Base-by-base conservation (phyloP, 176 grass and related monocot genomes). In the Oryza longistaminata region DNA sequence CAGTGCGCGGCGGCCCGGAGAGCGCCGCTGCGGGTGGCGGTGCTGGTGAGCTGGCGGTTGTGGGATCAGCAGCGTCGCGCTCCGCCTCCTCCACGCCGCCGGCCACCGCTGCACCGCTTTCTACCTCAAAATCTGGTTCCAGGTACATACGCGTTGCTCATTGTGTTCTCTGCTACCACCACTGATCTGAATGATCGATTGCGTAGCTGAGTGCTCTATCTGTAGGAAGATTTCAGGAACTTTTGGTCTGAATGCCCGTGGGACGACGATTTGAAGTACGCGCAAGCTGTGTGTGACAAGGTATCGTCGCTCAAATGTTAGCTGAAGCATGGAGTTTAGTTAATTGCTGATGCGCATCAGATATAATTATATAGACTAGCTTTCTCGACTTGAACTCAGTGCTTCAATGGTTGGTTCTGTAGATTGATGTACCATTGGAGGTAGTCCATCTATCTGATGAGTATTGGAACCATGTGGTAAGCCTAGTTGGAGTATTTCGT, bases 111-210 rank as follows among this genome's bases (percentile, higher is more conserved):
- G 93, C 62, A 99, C 93, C 11, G 93, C 96, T 6, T 99, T 96
- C 91, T 99, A 99, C 82, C 96, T 99, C 22, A 96, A 99, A 71
- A 99, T 99, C 68, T 99, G 91, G 96, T 99, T 99, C 79, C 96
- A 99, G 86, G 96, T 96, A 15, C 43, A 50, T 60, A 6, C 37
- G 14, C 39, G 1, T 49, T 16, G 8, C 37, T 45, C 3, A 5
- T 76, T 14, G 9, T 42, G 11, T 55, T 0, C 29, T 83, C 26
- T 44, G 44, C 33, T 45, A 73, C 7, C 39, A 78, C 25, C 25
- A 26, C 21, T 70, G 46, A 21, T 11, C 44, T 17, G 5, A 26
- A 26, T 22, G 61, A 69, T 67, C n/a, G 4, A 69, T 79, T 49
- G 10, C 48, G 0, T 52, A 74, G 58, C 76, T 52, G 76, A 15